Percentiles rank a stretch among this genome's conserved stretches.
Evolutionary conservation across 495 filamentous ascomycete genomes (phyloP).

Genomic region (Neohortaea acidophila): DNA sequence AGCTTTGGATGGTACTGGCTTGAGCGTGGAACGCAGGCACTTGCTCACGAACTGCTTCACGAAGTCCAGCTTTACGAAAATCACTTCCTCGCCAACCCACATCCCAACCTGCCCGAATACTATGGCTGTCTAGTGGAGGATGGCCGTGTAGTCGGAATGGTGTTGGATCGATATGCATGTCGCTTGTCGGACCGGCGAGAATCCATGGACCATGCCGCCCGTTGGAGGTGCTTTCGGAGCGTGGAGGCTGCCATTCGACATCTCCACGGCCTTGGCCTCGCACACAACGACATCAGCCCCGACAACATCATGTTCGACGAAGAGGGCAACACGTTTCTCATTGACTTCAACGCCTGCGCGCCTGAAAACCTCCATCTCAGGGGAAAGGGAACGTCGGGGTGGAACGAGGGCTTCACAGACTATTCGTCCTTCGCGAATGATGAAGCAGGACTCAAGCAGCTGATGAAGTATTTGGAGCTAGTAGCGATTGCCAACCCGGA

Average conservation of each 20-base stretch:
- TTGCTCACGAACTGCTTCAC: no score
- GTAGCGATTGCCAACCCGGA: no score
- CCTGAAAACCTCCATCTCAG: no score
- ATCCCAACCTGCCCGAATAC: not conserved
- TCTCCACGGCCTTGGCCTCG: constrained; percentile 19
- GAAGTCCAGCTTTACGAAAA: no score
- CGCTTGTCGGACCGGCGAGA: not conserved
- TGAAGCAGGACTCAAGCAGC: no score
- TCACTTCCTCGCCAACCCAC: not conserved
- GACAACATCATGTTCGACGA: constrained; percentile 15
- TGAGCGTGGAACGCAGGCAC: no score
- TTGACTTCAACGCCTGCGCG: constrained; percentile 18
- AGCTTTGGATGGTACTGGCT: no score
- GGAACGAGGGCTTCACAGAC: no score
- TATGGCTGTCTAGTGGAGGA: constrained; percentile 1
- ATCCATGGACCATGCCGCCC: not conserved
- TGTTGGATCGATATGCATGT: not conserved
- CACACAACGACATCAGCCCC: constrained; percentile 18
- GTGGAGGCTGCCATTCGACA: constrained; percentile 9
- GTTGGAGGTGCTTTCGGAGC: not conserved
- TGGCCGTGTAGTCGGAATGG: not conserved
- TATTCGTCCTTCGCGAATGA: no score
- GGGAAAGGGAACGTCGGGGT: no score
- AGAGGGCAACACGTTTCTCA: constrained; percentile 9
- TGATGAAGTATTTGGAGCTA: no score